Percentiles rank a stretch among this genome's conserved stretches.
phyloP scores from a whole-genome alignment of 805 yeast species.

The Starmerella floricola region DNA sequence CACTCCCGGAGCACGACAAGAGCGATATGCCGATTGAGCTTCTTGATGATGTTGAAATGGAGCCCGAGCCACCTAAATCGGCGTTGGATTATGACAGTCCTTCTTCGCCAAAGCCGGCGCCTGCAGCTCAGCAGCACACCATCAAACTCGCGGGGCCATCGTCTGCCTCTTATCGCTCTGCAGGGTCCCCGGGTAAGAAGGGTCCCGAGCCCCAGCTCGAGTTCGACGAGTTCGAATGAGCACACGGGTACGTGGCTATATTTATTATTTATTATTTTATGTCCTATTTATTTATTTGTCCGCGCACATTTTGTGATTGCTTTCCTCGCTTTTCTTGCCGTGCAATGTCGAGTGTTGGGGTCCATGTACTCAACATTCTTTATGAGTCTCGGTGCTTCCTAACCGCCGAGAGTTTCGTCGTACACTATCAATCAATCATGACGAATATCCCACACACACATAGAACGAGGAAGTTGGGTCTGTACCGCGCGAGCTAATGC shows the following conservation, averaged over 20 bases:
- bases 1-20: conserved; percentile 10
- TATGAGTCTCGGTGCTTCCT: too few species aligned
- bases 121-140: too few species aligned
- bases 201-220: conserved; percentile 4
- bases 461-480: not conserved
- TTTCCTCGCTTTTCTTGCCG: too few species aligned
- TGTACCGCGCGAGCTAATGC: conserved; percentile 5
- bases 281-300: conserved; percentile 2
- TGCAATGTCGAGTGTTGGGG: too few species aligned
- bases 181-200: not conserved
- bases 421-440: too few species aligned
- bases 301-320: too few species aligned
- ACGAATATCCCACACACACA: too few species aligned
- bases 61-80: conserved; percentile 6
- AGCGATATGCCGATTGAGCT: conserved; percentile 12
- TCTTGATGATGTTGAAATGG: conserved; percentile 6
- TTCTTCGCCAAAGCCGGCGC: conserved; percentile 3
- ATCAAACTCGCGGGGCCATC: not conserved
- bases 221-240: conserved; percentile 14
- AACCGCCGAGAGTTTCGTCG: too few species aligned
- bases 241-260: not conserved
- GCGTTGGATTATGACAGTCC: conserved; percentile 17
- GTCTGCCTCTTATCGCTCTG: not conserved
- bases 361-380: too few species aligned
- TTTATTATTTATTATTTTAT: not conserved